A percentile compares a stretch with the other conserved stretches of the same genome.
These are phyloP conservation scores for Scytalidium lignicola DNA, from an alignment of 2,329 filamentous ascomycete species.

Conservation along the genomic window DNA sequence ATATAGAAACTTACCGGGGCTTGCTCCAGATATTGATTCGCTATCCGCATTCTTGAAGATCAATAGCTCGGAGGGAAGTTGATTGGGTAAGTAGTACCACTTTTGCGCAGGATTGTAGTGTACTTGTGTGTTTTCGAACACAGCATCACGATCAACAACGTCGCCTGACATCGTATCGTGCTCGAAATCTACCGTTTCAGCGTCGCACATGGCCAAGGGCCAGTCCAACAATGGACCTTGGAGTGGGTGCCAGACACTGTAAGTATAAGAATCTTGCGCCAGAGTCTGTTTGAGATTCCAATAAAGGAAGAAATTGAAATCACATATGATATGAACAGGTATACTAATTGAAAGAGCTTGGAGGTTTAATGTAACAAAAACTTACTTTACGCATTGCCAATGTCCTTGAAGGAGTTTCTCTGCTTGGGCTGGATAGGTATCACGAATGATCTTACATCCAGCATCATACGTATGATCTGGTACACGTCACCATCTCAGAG, in stretches of 20 bases:
- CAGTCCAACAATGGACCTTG: conserved; percentile 8
- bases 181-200: conserved; percentile 4
- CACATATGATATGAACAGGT: too few relatives aligned
- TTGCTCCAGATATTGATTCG: conserved; percentile 1
- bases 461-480: background rate
- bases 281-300: background rate
- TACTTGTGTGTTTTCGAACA: conserved; percentile 8
- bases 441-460: background rate
- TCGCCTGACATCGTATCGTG: conserved; percentile 7
- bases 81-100: conserved; percentile 11
- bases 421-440: background rate
- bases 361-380: too few relatives aligned
- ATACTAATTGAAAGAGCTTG: too few relatives aligned
- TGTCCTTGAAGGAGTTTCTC: background rate
- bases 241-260: conserved; percentile 14
- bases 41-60: conserved; percentile 10
- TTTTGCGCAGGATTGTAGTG: conserved; percentile 6
- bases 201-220: conserved; percentile 9
- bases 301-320: too few relatives aligned
- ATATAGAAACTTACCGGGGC: background rate
- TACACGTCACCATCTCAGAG: background rate
- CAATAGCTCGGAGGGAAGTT: conserved; percentile 6
- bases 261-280: background rate
- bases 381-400: conserved; percentile 6
- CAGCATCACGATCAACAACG: conserved; percentile 6